Percentiles rank a stretch among this genome's conserved stretches.
phyloP scores from a whole-genome alignment of 805 yeast species.

The Candida endomychidarum region DNA sequence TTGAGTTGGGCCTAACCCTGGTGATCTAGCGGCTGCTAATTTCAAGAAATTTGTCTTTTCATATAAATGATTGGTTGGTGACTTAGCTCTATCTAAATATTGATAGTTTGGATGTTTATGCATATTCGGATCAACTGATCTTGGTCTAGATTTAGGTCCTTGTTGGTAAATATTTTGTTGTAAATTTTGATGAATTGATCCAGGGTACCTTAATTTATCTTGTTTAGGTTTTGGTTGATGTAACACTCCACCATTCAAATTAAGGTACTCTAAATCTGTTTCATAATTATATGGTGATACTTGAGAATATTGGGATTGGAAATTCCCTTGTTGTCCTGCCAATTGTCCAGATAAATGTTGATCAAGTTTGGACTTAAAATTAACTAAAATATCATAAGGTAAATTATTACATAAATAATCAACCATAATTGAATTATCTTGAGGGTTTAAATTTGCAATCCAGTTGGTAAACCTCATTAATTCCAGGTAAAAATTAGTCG shows the following conservation, averaged over 20 bases:
- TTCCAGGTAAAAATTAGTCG: slow-evolving; percentile 47
- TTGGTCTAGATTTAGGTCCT: slow-evolving; percentile 33
- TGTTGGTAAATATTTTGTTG: background rate
- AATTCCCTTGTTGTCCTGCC: slow-evolving; percentile 9
- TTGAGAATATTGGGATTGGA: slow-evolving; percentile 4
- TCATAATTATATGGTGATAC: slow-evolving; percentile 10
- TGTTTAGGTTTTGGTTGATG: slow-evolving; percentile 44
- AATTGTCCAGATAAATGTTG: slow-evolving; percentile 23
- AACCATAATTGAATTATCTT: slow-evolving; percentile 52
- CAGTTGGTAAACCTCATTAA: slow-evolving; percentile 50
- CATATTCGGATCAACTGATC: slow-evolving; percentile 44
- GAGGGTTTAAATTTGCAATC: slow-evolving; percentile 50
- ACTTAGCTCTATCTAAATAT: slow-evolving; percentile 33
- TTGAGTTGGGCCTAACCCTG: slow-evolving; percentile 17
- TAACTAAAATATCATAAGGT: slow-evolving; percentile 51
- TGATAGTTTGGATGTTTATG: slow-evolving; percentile 12
- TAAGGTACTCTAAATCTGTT: slow-evolving; percentile 16
- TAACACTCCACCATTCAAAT: slow-evolving; percentile 17
- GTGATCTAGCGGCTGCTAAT: slow-evolving; percentile 28
- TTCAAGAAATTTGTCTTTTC: slow-evolving; percentile 47
- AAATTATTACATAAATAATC: slow-evolving; percentile 53
- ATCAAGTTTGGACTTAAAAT: slow-evolving; percentile 50
- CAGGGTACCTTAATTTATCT: slow-evolving; percentile 23
- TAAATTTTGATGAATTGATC: background rate
- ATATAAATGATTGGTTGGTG: slow-evolving; percentile 42